Evolutionary conservation across 2,329 filamentous ascomycete species (phyloP), one percentile per base, ranked within the genome.

Genomic region (Lachnellula willkommii): DNA sequence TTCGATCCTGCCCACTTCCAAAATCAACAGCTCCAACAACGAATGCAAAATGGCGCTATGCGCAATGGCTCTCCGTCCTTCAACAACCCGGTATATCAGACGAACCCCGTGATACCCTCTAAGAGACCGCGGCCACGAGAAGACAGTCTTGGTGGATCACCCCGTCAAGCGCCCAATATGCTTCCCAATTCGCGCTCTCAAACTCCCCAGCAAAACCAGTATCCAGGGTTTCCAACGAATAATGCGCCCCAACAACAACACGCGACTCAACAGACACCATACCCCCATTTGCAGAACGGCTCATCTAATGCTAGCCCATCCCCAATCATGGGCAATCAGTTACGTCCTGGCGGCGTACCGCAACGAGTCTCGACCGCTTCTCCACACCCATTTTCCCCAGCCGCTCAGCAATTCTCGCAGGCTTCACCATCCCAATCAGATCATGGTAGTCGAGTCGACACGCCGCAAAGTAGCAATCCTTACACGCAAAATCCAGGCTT

Each of bases 361-460:
- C 89, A 91, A 69, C 79, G 91, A 67, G 90, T 97, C 71, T 88
- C 91, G 62, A 96, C 93, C 47, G 88, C 90, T 45, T 97, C 94
- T 35, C 93, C 94, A 3, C 93, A 94, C 71, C 90, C 90, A 1
- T 96, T 95, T 70, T 92, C 89, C 1, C 88, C 89, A 15, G 85
- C 85, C 55, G 80, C 82, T 35, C 86, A 88, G 64, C 87, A 88
- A 67, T 89, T 90, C 65, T 81, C 81, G 15, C 88, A 92, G 67
- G 80, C 86, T 57, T 94, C 90, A 2, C 89, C 90, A 11, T 83
- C 87, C 15, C 84, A 88, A 5, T 87, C 88, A 24, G 89, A 94
- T 60, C 87, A 90, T 64, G 80, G 78, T 28, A 83, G 84, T 65
- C 74, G 79, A 55, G 78, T 80, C 36, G 79, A 79, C 55, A 91